Base-by-base conservation (phyloP, 1,284 basidiomycete genomes). In the Calocybe gambosa region DNA sequence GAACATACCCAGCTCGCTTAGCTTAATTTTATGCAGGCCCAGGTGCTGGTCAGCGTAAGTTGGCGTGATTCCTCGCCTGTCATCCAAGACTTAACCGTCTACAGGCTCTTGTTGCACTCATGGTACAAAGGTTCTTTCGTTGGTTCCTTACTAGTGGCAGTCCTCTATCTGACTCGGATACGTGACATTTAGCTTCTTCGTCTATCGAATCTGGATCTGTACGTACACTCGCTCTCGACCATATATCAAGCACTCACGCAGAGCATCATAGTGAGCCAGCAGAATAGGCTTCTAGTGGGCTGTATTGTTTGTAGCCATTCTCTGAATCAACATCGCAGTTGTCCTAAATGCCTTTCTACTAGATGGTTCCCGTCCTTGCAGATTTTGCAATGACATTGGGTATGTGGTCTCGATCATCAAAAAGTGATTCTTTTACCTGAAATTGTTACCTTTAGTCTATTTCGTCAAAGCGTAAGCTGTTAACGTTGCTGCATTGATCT, bases 171-270 rank as follows among this genome's bases (percentile, higher is more conserved):
- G 21, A n/a, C 28, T 8, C 37, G 40, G 6, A 45, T 43, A n/a
- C n/a, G 26, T 21, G 29, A n/a, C 9, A 3, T n/a, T 29, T n/a
- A 47, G 45, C 25, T 50, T 50, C 35, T 50, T 50, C 13, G 45
- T 50, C 16, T 50, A 50, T 34, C 39, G 49, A 41, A 50, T 50
- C 20, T 50, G 49, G 49, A 45, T 50, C 20, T 28, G 49, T 50
- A 39, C 34, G 49, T 35, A 15, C 13, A 15, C 23, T n/a, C 3
- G 12, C 36, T 31, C 10, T 34, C 20, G n/a, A 15, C n/a, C 40
- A 4, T 15, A 5, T 39, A 19, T 21, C 19, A 10, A 5, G 10
- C 16, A 16, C 42, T 49, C 34, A 45, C 4, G 5, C 12, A 28
- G 16, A 8, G 13, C 12, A 2, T 23, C 9, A 20, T 16, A 51